A percentile compares a stretch with the other conserved stretches of the same genome.
phyloP scores from a whole-genome alignment of 768 basidiomycete species.

The Lentinula edodes region DNA sequence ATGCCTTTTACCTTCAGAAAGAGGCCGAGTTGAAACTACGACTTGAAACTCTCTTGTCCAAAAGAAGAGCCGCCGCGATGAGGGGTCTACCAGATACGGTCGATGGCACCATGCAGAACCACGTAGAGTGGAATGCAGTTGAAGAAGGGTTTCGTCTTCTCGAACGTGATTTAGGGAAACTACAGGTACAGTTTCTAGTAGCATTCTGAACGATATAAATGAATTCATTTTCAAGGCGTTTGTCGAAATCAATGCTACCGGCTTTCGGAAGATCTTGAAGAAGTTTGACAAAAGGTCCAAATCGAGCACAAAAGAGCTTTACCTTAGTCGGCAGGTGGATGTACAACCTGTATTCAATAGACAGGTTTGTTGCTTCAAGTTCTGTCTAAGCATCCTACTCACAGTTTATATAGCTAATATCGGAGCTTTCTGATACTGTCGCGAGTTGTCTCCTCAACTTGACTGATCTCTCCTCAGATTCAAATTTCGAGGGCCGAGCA shows the following conservation, averaged over 20 bases:
- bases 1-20: conserved; percentile 95
- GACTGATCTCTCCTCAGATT: conserved; percentile 67
- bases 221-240: conserved; percentile 62
- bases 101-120: conserved; percentile 54
- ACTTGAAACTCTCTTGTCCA: conserved; percentile 89
- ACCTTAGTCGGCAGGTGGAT: conserved; percentile 93
- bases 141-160: conserved; percentile 94
- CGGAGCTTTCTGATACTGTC: conserved; percentile 90
- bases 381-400: conserved; percentile 5
- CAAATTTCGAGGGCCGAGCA: conserved; percentile 76
- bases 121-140: conserved; percentile 93
- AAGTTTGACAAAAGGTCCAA: conserved; percentile 98
- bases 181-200: conserved; percentile 58
- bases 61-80: conserved; percentile 79
- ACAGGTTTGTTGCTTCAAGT: conserved; percentile 49
- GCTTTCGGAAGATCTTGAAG: conserved; percentile 95
- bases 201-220: conserved; percentile 13
- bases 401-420: conserved; percentile 65
- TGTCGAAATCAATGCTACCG: conserved; percentile 94
- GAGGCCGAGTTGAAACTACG: conserved; percentile 91
- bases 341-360: conserved; percentile 98
- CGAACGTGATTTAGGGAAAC: conserved; percentile 89
- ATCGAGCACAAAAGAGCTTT: conserved; percentile 93
- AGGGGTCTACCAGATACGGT: conserved; percentile 63
- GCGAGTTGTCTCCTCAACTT: conserved; percentile 78